Conservation (phyloP, 176 grass and related monocot species). For the Carex pumila region DNA sequence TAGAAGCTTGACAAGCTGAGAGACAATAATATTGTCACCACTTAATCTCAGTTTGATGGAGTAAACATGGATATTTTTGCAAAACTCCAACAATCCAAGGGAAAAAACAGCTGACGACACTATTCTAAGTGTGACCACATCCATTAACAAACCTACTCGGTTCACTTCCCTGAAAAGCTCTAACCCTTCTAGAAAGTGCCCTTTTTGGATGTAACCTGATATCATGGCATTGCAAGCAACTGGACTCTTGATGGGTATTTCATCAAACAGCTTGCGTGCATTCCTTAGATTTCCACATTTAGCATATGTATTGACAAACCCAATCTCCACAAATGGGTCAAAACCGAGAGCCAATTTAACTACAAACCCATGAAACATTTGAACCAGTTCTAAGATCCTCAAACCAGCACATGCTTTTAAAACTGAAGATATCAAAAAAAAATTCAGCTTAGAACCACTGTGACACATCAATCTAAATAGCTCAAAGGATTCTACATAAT, state of each 20-base stretch:
- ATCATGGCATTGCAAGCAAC: conserved; percentile 88
- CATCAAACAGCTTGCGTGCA: conserved; percentile 57
- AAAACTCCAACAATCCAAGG: conserved; percentile 56
- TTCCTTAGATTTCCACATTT: conserved; percentile 65
- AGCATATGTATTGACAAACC: conserved; percentile 59
- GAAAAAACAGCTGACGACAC: conserved; percentile 33
- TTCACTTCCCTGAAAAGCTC: conserved; percentile 59
- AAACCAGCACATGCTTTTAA: conserved; percentile 53
- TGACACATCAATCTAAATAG: conserved; percentile 41
- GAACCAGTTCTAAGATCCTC: conserved; percentile 49
- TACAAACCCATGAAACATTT: conserved; percentile 67
- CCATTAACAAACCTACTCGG: conserved; percentile 61
- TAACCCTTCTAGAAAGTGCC: conserved; percentile 35
- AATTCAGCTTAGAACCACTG: conserved; percentile 45
- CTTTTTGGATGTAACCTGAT: conserved; percentile 58
- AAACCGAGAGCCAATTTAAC: conserved; percentile 45
- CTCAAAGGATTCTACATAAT: conserved; percentile 34
- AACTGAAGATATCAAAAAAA: conserved; percentile 56
- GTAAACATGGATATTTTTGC: conserved; percentile 63
- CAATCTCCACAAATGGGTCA: conserved; percentile 80
- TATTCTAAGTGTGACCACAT: conserved; percentile 71
- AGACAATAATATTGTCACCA: conserved; percentile 62
- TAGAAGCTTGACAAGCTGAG: conserved; percentile 67
- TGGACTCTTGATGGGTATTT: conserved; percentile 63
- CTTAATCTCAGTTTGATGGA: conserved; percentile 62